These are phyloP conservation scores for Phytophthora fragariaefolia DNA, from an alignment of 352 stramenopile genomes.

Conservation along the genomic window DNA sequence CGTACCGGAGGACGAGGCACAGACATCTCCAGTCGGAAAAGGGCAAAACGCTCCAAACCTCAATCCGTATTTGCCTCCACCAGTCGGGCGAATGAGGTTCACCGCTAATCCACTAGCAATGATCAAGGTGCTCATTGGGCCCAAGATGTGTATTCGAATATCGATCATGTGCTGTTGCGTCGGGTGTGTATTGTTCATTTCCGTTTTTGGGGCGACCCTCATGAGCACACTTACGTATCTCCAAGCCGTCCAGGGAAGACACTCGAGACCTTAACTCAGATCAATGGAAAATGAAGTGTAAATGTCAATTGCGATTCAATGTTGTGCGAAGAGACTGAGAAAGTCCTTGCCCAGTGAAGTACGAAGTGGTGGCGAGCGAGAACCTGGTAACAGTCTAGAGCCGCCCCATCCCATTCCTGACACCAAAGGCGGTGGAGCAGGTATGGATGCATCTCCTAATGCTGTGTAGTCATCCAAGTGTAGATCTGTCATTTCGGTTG, in stretches of 20 bases:
- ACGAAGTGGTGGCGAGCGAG: conserved; percentile 47
- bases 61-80: conserved; percentile 90
- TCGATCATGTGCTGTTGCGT: conserved; percentile 59
- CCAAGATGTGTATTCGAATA: conserved; percentile 63
- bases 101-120: conserved; percentile 87
- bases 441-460: conserved; percentile 21
- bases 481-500: conserved; percentile 66
- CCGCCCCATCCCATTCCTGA: conserved; percentile 8
- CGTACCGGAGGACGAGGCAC: conserved; percentile 84
- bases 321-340: conserved; percentile 80
- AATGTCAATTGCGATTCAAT: no score
- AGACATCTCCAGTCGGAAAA: conserved; percentile 73
- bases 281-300: conserved; percentile 1
- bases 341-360: conserved; percentile 83
- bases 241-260: conserved; percentile 26
- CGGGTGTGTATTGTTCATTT: conserved; percentile 66
- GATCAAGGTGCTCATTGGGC: conserved; percentile 73
- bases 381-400: conserved; percentile 20
- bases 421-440: conserved; percentile 11
- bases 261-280: conserved; percentile 5
- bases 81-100: conserved; percentile 85
- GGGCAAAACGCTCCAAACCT: conserved; percentile 89
- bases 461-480: conserved; percentile 72
- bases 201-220: conserved; percentile 72
- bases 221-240: conserved; percentile 84